Evolutionary conservation across 768 basidiomycete genomes (phyloP).

Genomic region (Hericium coralloides): DNA sequence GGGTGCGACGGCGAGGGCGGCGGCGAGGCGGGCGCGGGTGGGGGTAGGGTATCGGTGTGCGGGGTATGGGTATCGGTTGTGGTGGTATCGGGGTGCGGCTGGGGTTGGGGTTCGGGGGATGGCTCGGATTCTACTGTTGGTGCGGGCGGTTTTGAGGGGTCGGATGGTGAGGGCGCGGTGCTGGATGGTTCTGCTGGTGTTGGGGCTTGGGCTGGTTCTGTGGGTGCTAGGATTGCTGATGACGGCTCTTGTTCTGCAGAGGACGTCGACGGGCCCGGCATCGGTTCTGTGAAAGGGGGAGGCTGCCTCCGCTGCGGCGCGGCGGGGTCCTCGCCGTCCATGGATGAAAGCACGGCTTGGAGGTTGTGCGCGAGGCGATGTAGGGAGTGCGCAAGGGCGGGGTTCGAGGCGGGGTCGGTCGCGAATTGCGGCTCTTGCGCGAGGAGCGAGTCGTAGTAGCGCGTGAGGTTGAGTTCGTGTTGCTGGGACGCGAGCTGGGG

Average conservation of each 20-base stretch:
- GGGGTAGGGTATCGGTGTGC: background rate
- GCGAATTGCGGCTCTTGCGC: conserved; percentile 47
- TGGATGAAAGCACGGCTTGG: conserved; percentile 60
- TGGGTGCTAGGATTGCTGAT: no score
- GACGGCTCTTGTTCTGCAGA: no score
- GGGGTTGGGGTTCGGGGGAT: background rate
- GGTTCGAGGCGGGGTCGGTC: conserved; percentile 46
- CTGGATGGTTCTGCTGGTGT: background rate
- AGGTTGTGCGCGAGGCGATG: conserved; percentile 64
- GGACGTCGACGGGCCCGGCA: background rate
- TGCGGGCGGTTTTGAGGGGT: background rate
- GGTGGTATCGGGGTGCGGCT: background rate
- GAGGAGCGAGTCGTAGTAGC: conserved; percentile 87
- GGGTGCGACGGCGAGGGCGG: background rate
- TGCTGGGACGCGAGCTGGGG: conserved; percentile 81
- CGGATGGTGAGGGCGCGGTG: background rate
- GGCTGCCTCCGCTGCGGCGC: background rate
- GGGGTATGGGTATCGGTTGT: background rate
- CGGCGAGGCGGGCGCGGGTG: background rate
- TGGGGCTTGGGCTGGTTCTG: no score
- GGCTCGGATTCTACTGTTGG: background rate
- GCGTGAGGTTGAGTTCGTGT: conserved; percentile 78
- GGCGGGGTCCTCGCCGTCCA: conserved; percentile 49
- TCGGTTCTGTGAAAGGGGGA: background rate
- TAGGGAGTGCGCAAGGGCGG: conserved; percentile 55